Evolutionary conservation across 2,329 filamentous ascomycete species (phyloP), one percentile per base, ranked within the genome.

Genomic region (Cadophora malorum): DNA sequence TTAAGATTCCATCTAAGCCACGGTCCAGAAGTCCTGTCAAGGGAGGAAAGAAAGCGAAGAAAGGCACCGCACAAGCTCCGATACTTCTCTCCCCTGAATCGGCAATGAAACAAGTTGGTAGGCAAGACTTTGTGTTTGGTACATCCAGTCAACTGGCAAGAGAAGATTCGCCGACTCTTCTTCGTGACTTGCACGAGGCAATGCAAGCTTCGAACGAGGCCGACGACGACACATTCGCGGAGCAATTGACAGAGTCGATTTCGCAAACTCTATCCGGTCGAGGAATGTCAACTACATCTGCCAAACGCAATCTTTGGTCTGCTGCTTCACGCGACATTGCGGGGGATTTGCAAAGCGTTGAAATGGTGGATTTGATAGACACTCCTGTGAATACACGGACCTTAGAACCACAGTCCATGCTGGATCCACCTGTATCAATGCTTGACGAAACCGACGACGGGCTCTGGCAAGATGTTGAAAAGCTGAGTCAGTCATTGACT

Each of bases 41-140:
- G 58, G 75, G 75, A 21, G 50, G 69, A 69, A 23, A 79, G 69
- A 82, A 80, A 71, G 81, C 77, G 69, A 83, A 81, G 64, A 75
- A 76, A 52, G 79, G 77, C 10, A 66, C 63, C 10, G 67, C 68
- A 35, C 52, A 82, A n/a, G 81, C 83, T 23, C 81, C 83, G 52
- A 78, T 86, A 21, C 77, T 96, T 1, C 81, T 92, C 12, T 92
- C 91, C 0, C 93, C 93, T 0, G 82, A 81, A 59, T 86, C 90
- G 28, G 93, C 92, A 1, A 79, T 90, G 53, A 86, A 86, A 63
- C 85, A 90, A 72, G 85, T 91, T 16, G 83, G 86, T 3, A 82
- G 85, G 0, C 93, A 96, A 76, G 88, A 94, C 68, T 92, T 94
- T 75, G 80, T 96, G 0, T 97, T 97, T 79, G 93, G 93, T 0